phyloP scores from a whole-genome alignment of 176 grass and related monocot genomes.

The Carex parvula region DNA sequence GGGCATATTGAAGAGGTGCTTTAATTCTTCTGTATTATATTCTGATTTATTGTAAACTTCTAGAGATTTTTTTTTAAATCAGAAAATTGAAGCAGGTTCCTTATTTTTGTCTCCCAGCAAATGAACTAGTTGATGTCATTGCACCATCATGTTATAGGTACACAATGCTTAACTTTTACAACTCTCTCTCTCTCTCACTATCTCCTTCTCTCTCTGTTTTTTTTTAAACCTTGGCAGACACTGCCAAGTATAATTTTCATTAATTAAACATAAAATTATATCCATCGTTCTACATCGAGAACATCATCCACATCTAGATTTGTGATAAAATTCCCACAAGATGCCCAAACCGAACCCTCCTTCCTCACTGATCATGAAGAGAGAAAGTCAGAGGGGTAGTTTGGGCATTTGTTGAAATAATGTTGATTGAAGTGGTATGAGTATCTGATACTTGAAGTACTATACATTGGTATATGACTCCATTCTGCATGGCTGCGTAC shows the following conservation, averaged over 20 bases:
- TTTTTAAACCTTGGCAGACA: too few species aligned
- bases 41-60: not conserved
- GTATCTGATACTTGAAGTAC: not conserved
- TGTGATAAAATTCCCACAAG: not conserved
- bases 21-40: conserved; percentile 16
- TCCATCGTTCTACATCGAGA: too few species aligned
- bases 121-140: conserved; percentile 95
- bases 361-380: not conserved
- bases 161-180: not conserved
- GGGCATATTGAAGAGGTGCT: conserved; percentile 90
- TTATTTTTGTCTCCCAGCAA: conserved; percentile 93
- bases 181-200: not conserved
- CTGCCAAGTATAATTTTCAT: too few species aligned
- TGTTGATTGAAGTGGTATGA: not conserved
- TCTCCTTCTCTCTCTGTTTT: not conserved
- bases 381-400: not conserved
- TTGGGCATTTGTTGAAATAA: not conserved
- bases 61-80: conserved; percentile 14
- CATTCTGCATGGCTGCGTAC: not conserved
- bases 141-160: conserved; percentile 98
- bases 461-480: not conserved
- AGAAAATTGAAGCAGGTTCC: conserved; percentile 63
- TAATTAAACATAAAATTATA: too few species aligned
- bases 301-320: too few species aligned
- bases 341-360: not conserved